Evolutionary conservation across 2,329 filamentous ascomycete species (phyloP), one percentile per base, ranked within the genome.

Genomic region (Colletotrichum graminicola): DNA sequence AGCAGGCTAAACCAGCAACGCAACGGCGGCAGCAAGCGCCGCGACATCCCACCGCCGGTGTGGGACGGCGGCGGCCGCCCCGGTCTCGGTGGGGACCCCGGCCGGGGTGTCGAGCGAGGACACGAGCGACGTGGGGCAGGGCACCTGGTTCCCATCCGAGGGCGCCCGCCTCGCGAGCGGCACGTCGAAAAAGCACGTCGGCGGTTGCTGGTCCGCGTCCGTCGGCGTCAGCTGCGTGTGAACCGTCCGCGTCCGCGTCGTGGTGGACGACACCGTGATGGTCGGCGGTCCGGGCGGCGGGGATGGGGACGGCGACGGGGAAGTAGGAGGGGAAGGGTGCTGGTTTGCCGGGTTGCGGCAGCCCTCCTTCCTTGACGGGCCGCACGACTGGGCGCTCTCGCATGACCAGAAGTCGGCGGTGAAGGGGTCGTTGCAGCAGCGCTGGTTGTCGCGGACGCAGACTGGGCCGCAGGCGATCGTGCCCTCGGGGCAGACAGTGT

Each of bases 371-470:
- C 29, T 29, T 21, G 16, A 8, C 8, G 36, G 16, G 23, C 61
- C 61, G 61, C 61, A 63, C 5, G 36, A 18, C 8, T n/a, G 12
- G 26, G 18, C n/a, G 29, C 34, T 29, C 21, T 23, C 23, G 39
- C 61, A 63, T 18, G 56, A 49, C 43, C 68, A 71, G 39, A 41
- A 54, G n/a, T 55, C 36, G 23, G 59, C 29, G 56, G 63, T 21
- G 34, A 10, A 39, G 34, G 54, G 54, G 14, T 57, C 34, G 34
- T 41, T 57, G 34, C 54, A 57, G 54, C 54, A 57, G 32, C 54
- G 54, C 21, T 57, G 54, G 34, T n/a, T 11, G 21, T 18, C 59
- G 14, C 29, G 49, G 57, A 65, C 66, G 59, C 68, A 71, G 43
- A 47, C 34, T 5, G 29, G 41, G 21, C 47, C 64, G 52, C 68